These are phyloP conservation scores for Botryotinia narcissicola DNA, from an alignment of 2,329 filamentous ascomycete genomes.

Conservation along the genomic window DNA sequence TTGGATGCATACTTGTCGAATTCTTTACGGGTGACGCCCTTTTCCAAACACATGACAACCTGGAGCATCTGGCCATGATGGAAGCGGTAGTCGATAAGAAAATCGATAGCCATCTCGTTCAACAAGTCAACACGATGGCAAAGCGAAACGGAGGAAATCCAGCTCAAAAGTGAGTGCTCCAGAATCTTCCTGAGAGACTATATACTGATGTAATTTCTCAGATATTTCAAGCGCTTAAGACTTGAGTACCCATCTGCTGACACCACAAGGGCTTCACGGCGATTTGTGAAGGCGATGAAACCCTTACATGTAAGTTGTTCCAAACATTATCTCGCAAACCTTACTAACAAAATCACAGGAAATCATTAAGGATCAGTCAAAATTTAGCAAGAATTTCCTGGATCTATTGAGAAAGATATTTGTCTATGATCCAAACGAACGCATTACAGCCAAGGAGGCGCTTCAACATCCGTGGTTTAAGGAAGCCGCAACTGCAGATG, in stretches of 20 bases:
- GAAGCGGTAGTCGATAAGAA: constrained; percentile 61
- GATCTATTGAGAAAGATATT: constrained; percentile 66
- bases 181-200: background rate
- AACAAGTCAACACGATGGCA: constrained; percentile 55
- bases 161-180: constrained; percentile 59
- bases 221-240: constrained; percentile 64
- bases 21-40: constrained; percentile 70
- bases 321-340: background rate
- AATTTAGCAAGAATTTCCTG: constrained; percentile 61
- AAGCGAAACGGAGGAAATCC: constrained; percentile 57
- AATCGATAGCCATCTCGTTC: constrained; percentile 59
- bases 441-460: constrained; percentile 65
- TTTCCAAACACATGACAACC: constrained; percentile 70
- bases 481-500: constrained; percentile 60
- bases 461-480: constrained; percentile 68
- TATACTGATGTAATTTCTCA: constrained; percentile 41
- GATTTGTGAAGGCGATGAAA: constrained; percentile 73
- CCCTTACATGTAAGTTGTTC: constrained; percentile 53
- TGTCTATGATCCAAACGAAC: constrained; percentile 62
- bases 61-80: constrained; percentile 76
- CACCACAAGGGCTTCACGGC: constrained; percentile 61
- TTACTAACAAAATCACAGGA: constrained; percentile 48
- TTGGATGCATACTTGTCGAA: constrained; percentile 69
- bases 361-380: constrained; percentile 59
- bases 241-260: constrained; percentile 64